Percentiles rank a stretch among this genome's conserved stretches.
phyloP scores from a whole-genome alignment of 2,329 filamentous ascomycete genomes.

The Colletotrichum noveboracense region DNA sequence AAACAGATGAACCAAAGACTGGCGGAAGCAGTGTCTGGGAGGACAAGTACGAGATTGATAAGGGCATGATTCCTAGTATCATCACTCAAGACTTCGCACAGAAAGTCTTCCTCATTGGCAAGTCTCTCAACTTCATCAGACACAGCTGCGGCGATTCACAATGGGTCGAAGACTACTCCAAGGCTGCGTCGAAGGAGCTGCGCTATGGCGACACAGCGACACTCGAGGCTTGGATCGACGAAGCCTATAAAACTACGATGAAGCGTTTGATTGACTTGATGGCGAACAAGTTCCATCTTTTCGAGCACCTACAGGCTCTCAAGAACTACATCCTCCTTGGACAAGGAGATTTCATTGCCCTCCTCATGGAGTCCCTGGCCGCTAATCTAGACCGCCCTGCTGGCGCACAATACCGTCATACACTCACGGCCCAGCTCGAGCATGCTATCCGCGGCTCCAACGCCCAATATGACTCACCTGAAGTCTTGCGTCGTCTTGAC shows the following conservation, averaged over 20 bases:
- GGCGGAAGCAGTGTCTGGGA: constrained; percentile 88
- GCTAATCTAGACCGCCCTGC: constrained; percentile 93
- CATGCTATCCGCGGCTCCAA: constrained; percentile 97
- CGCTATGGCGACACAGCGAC: constrained; percentile 92
- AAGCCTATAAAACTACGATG: constrained; percentile 98
- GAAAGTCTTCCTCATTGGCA: constrained; percentile 96
- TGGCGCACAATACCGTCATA: constrained; percentile 96
- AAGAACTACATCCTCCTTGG: constrained; percentile 96
- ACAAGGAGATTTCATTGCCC: constrained; percentile 94
- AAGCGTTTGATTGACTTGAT: constrained; percentile 91
- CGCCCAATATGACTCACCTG: constrained; percentile 91
- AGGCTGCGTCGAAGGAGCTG: constrained; percentile 88
- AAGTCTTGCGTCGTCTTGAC: constrained; percentile 89
- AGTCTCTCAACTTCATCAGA: constrained; percentile 97
- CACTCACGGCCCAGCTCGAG: constrained; percentile 94
- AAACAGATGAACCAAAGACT: constrained; percentile 45
- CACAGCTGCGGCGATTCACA: constrained; percentile 92
- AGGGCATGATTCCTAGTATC: constrained; percentile 89
- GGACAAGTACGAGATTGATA: constrained; percentile 89
- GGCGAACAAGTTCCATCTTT: constrained; percentile 93
- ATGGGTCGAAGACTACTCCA: constrained; percentile 97
- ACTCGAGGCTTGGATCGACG: constrained; percentile 90
- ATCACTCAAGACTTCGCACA: constrained; percentile 93
- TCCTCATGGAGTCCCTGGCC: constrained; percentile 95
- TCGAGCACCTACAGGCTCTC: constrained; percentile 87